Percentiles rank a stretch among this genome's conserved stretches.
phyloP scores from a whole-genome alignment of 1,284 basidiomycete species.

The Ceratobasidium theobromae region DNA sequence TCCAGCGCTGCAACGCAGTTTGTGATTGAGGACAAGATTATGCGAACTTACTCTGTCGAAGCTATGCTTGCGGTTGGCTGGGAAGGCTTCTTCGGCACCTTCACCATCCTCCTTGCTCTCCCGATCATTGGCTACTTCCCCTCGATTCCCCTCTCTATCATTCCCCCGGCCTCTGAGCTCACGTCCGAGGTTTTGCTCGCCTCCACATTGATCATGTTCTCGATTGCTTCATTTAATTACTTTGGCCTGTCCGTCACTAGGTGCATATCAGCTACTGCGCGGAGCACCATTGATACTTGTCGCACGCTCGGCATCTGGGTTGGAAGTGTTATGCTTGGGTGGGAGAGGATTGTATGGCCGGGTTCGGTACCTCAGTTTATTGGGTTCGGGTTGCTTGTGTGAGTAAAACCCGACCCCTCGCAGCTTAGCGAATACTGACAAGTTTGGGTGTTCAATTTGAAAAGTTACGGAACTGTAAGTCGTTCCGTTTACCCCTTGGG shows the following conservation, averaged over 20 bases:
- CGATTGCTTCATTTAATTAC: slow-evolving; percentile 92
- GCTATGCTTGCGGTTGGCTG: slow-evolving; percentile 91
- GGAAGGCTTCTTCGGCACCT: slow-evolving; percentile 88
- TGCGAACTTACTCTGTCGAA: slow-evolving; percentile 81
- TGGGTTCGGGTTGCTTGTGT: slow-evolving; percentile 90
- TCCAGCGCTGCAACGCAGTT: slow-evolving; percentile 83
- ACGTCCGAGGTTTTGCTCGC: slow-evolving; percentile 2
- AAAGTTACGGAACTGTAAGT: slow-evolving; percentile 39
- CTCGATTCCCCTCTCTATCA: slow-evolving; percentile 43
- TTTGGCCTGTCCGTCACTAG: slow-evolving; percentile 91
- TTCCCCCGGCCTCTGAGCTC: slow-evolving; percentile 85
- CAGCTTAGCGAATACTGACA: background rate
- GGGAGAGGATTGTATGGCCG: slow-evolving; percentile 85
- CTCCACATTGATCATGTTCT: slow-evolving; percentile 68
- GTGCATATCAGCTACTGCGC: slow-evolving; percentile 82
- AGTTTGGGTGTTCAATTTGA: background rate
- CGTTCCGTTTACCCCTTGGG: background rate
- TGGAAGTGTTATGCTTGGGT: slow-evolving; percentile 81
- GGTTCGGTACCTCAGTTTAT: slow-evolving; percentile 81
- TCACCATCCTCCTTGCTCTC: slow-evolving; percentile 73
- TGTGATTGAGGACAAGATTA: slow-evolving; percentile 94
- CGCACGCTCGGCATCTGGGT: slow-evolving; percentile 91
- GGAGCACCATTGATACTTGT: slow-evolving; percentile 92
- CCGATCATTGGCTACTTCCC: slow-evolving; percentile 65
- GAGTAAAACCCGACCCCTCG: slow-evolving; percentile 45